Evolutionary conservation across 176 grass and related monocot species (phyloP).

Genomic region (Oryza punctata): DNA sequence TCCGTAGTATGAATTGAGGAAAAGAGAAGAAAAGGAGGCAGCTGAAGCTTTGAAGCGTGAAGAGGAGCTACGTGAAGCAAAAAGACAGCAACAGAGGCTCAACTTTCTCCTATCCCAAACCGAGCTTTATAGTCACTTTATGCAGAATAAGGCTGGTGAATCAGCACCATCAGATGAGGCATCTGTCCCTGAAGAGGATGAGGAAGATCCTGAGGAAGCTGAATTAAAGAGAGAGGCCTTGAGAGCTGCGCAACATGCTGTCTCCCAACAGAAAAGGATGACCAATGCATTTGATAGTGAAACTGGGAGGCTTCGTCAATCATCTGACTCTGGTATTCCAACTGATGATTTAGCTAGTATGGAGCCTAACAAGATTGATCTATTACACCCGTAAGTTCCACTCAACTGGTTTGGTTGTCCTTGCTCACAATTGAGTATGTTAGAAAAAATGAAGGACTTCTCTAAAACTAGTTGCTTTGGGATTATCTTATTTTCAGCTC

Average conservation of each 20-base stretch:
- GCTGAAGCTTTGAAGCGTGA: slow-evolving; percentile 97
- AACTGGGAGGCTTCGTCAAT: slow-evolving; percentile 67
- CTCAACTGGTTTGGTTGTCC: slow-evolving; percentile 9
- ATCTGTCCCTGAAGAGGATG: slow-evolving; percentile 51
- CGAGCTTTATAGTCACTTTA: slow-evolving; percentile 98
- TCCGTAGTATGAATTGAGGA: slow-evolving; percentile 86
- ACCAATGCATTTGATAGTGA: slow-evolving; percentile 98
- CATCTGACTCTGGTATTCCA: slow-evolving; percentile 51
- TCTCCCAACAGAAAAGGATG: slow-evolving; percentile 92
- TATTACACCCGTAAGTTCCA: slow-evolving; percentile 90
- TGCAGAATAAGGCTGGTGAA: slow-evolving; percentile 89
- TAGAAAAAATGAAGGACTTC: slow-evolving; percentile 20
- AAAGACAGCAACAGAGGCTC: slow-evolving; percentile 95
- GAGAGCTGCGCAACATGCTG: slow-evolving; percentile 83
- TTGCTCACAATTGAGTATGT: neutral
- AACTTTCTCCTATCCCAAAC: slow-evolving; percentile 98
- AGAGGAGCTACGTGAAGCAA: slow-evolving; percentile 95
- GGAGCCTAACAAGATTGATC: slow-evolving; percentile 80
- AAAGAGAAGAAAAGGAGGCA: slow-evolving; percentile 93
- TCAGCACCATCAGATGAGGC: slow-evolving; percentile 53
- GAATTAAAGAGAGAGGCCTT: slow-evolving; percentile 91
- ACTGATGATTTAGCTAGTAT: slow-evolving; percentile 58
- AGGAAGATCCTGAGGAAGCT: slow-evolving; percentile 90
- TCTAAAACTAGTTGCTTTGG: slow-evolving; percentile 19
- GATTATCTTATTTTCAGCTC: slow-evolving; percentile 68